phyloP scores from a whole-genome alignment of 2,329 filamentous ascomycete genomes.

The Microdochium nivale region DNA sequence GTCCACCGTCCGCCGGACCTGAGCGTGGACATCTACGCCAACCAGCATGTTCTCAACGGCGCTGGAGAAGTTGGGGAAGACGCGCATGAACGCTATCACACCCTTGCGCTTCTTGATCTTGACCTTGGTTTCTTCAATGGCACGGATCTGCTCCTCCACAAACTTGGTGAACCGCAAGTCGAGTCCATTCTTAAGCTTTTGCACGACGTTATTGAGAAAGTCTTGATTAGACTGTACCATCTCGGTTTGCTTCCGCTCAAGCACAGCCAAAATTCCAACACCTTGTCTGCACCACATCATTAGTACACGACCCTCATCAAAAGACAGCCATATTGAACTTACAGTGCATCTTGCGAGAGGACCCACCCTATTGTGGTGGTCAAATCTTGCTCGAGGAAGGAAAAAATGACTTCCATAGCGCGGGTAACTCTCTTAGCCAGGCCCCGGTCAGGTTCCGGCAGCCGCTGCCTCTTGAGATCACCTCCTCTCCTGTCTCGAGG shows the following conservation, averaged over 20 bases:
- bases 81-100: constrained; percentile 88
- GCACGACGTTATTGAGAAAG: constrained; percentile 70
- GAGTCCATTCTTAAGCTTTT: constrained; percentile 69
- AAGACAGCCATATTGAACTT: constrained; percentile 29
- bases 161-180: constrained; percentile 76
- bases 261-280: constrained; percentile 71
- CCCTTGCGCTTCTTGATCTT: constrained; percentile 98
- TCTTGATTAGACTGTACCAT: constrained; percentile 90
- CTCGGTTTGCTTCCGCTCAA: constrained; percentile 72
- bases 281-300: constrained; percentile 57
- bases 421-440: constrained; percentile 78
- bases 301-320: constrained; percentile 1
- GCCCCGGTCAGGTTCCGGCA: constrained; percentile 82
- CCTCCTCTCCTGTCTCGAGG: constrained; percentile 63
- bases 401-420: constrained; percentile 82
- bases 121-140: constrained; percentile 96
- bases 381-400: constrained; percentile 71
- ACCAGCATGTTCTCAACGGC: constrained; percentile 78
- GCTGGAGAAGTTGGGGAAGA: constrained; percentile 80
- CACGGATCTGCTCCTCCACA: constrained; percentile 87
- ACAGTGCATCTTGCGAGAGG: constrained; percentile 71
- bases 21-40: constrained; percentile 44
- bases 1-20: constrained; percentile 71
- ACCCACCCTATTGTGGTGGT: constrained; percentile 79
- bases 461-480: constrained; percentile 64